Evolutionary conservation across 2,329 filamentous ascomycete genomes (phyloP).

Genomic region (Colletotrichum sp.): DNA sequence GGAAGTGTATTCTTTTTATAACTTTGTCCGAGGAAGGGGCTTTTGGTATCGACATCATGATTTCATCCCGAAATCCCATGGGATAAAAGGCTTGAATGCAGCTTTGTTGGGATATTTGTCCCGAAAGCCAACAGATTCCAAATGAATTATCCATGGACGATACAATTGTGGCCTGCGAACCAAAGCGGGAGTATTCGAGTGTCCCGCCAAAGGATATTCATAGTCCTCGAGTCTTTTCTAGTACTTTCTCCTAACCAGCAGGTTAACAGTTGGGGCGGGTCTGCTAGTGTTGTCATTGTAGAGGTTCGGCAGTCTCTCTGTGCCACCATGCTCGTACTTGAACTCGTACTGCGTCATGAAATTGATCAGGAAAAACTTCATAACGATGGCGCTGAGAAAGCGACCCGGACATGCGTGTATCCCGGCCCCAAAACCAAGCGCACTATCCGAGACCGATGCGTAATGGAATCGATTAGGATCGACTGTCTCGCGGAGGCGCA

Average conservation of each 20-base stretch:
- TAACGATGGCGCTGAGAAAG: neutral
- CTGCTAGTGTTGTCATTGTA: neutral
- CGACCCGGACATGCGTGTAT: neutral
- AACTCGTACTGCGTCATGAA: neutral
- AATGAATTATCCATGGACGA: no score
- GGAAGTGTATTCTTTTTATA: no score
- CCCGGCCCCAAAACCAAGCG: neutral
- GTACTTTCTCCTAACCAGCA: neutral
- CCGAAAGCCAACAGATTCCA: no score
- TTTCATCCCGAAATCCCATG: no score
- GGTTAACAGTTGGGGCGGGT: neutral
- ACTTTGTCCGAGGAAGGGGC: no score
- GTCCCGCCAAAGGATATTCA: neutral
- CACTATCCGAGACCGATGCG: neutral
- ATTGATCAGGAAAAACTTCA: neutral
- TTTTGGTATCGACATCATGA: no score
- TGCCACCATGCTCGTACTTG: neutral
- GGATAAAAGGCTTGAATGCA: neutral
- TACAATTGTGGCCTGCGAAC: neutral
- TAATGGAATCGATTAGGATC: neutral
- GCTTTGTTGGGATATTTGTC: neutral
- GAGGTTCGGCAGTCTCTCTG: neutral
- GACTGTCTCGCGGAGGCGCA: neutral
- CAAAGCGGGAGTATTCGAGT: fast-evolving
- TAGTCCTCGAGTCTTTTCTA: neutral